phyloP scores from a whole-genome alignment of 129 eudicot genomes.

The Deinandra increscens region DNA sequence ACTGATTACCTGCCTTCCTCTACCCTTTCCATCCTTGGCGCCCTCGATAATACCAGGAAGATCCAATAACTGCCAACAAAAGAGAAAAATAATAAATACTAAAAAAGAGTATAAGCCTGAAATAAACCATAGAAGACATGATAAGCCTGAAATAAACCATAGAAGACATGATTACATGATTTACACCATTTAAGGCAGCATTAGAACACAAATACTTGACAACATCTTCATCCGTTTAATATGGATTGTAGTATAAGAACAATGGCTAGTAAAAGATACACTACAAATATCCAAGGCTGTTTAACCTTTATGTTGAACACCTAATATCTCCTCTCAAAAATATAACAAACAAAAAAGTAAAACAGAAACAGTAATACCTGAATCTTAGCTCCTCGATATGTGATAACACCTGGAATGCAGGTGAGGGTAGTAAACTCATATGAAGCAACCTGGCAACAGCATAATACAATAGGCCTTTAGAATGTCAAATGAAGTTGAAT shows the following conservation, averaged over 20 bases:
- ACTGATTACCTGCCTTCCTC: slow-evolving; percentile 95
- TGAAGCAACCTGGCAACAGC: slow-evolving; percentile 80
- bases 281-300: slow-evolving; percentile 2
- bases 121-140: slow-evolving; percentile 5
- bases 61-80: slow-evolving; percentile 72
- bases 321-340: slow-evolving; percentile 2
- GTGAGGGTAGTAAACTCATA: slow-evolving; percentile 97
- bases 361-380: slow-evolving; percentile 57
- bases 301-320: slow-evolving; percentile 11
- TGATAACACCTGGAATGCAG: slow-evolving; percentile 98
- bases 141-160: slow-evolving; percentile 2
- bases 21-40: slow-evolving; percentile 99
- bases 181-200: slow-evolving; percentile 11
- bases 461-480: slow-evolving; percentile 13
- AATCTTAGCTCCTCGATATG: slow-evolving; percentile 96
- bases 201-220: slow-evolving; percentile 2
- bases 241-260: neutral
- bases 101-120: slow-evolving; percentile 6
- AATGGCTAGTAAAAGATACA: neutral
- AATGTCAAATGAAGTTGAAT: neutral
- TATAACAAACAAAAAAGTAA: neutral
- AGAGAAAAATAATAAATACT: neutral
- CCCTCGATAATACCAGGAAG: slow-evolving; percentile 99
- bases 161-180: too few relatives aligned
- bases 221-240: neutral